Percentiles rank a stretch among this genome's conserved stretches.
Evolutionary conservation across 768 basidiomycete genomes (phyloP).

Genomic region (Kwoniella heveanensis): DNA sequence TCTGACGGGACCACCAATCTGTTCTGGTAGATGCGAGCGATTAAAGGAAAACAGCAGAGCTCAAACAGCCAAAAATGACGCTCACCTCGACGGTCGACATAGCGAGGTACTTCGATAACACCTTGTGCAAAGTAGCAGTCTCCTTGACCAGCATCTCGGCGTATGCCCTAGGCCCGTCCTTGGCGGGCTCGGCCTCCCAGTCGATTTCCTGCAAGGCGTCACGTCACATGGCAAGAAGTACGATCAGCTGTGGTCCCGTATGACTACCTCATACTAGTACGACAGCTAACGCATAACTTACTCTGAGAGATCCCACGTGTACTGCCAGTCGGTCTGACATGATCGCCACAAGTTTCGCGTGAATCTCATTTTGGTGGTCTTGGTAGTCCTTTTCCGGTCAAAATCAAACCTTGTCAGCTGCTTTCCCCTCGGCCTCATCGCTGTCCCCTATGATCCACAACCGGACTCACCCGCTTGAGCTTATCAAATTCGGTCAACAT

Average conservation of each 20-base stretch:
- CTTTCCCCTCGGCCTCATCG: background rate
- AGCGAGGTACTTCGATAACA: constrained; percentile 85
- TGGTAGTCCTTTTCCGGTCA: constrained; percentile 75
- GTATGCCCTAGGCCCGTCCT: constrained; percentile 61
- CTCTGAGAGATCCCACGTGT: constrained; percentile 81
- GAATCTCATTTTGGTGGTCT: constrained; percentile 99
- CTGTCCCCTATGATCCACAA: background rate
- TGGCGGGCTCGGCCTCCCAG: constrained; percentile 63
- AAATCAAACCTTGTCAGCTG: constrained; percentile 9
- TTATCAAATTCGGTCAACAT: constrained; percentile 98
- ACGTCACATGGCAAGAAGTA: background rate
- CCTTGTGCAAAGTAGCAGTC: constrained; percentile 91
- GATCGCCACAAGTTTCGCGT: constrained; percentile 93
- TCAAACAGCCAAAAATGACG: background rate
- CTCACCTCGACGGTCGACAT: constrained; percentile 78
- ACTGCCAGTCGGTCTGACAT: constrained; percentile 91
- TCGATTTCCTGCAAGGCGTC: constrained; percentile 69
- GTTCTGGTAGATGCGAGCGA: too few species aligned
- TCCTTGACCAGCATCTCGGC: constrained; percentile 93
- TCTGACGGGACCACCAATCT: too few species aligned
- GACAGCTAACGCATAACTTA: constrained; percentile 45
- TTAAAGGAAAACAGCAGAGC: background rate
- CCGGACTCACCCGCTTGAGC: constrained; percentile 76
- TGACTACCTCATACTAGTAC: background rate
- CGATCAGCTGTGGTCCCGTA: constrained; percentile 2